These are phyloP conservation scores for Russula brevipes DNA, from an alignment of 768 basidiomycete species.

Conservation along the genomic window DNA sequence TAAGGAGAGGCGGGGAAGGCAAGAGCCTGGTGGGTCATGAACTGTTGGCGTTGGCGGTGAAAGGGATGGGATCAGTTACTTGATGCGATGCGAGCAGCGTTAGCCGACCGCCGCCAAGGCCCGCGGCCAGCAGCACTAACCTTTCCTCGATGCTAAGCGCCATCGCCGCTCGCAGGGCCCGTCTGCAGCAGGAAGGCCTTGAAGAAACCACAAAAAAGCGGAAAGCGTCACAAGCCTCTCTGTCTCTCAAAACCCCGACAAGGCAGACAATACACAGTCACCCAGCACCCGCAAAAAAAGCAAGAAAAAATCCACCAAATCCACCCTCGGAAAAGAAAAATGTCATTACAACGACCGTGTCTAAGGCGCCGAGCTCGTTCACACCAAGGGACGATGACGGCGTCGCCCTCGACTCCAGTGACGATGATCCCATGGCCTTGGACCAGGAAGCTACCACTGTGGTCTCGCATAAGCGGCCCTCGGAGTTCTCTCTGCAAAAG, in stretches of 20 bases:
- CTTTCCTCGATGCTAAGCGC: conserved; percentile 57
- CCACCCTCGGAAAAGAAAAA: conserved; percentile 29
- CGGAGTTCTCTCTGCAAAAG: not conserved
- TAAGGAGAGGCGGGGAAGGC: conserved; percentile 6
- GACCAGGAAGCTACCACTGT: conserved; percentile 20
- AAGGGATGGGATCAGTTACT: not conserved
- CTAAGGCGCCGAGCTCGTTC: conserved; percentile 34
- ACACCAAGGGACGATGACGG: conserved; percentile 36
- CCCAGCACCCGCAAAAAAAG: conserved; percentile 27
- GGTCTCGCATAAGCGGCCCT: not conserved
- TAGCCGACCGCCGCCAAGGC: too few relatives aligned
- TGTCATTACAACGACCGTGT: conserved; percentile 18
- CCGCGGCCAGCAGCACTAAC: not conserved
- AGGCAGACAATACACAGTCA: conserved; percentile 43
- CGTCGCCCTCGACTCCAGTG: conserved; percentile 23
- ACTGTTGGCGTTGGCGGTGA: not conserved
- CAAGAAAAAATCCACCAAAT: conserved; percentile 30
- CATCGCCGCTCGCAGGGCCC: conserved; percentile 67
- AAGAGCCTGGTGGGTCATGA: not conserved
- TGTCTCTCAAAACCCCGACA: conserved; percentile 30
- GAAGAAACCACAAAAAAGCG: not conserved
- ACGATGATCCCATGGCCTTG: conserved; percentile 31
- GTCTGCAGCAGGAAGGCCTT: conserved; percentile 19
- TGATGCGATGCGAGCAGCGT: not conserved
- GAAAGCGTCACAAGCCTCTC: not conserved